Percentiles rank a stretch among this genome's conserved stretches.
phyloP scores from a whole-genome alignment of 2,329 filamentous ascomycete species.

The Seiridium cupressi region DNA sequence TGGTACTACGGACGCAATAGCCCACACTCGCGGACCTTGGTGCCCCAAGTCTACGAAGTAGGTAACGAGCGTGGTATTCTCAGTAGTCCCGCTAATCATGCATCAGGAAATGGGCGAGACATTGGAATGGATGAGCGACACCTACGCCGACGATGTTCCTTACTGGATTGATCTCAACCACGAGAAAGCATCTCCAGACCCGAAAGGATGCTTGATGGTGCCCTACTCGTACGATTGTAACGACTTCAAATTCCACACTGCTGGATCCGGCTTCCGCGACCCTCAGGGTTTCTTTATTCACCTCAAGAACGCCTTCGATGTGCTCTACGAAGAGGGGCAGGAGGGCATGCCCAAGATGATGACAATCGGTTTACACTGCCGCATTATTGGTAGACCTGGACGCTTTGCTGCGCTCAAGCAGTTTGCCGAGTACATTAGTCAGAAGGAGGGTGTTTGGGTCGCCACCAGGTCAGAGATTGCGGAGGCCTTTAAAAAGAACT shows the following conservation, averaged over 20 bases:
- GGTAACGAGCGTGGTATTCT: neutral
- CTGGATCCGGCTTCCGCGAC: conserved; percentile 42
- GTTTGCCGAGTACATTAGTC: conserved; percentile 41
- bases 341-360: conserved; percentile 54
- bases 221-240: conserved; percentile 56
- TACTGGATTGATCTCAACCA: conserved; percentile 54
- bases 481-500: conserved; percentile 43
- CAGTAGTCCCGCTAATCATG: neutral
- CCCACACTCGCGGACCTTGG: conserved; percentile 41
- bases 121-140: conserved; percentile 48
- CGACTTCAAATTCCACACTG: conserved; percentile 42
- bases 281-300: conserved; percentile 43
- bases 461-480: conserved; percentile 52
- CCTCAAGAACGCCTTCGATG: conserved; percentile 51
- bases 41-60: conserved; percentile 46
- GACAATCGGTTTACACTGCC: conserved; percentile 43
- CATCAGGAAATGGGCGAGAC: conserved; percentile 43
- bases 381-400: conserved; percentile 47
- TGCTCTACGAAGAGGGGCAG: conserved; percentile 49
- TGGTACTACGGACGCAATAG: conserved; percentile 48
- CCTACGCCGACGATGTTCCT: conserved; percentile 53
- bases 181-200: conserved; percentile 36
- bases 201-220: conserved; percentile 51
- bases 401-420: conserved; percentile 48
- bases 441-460: conserved; percentile 53